Evolutionary conservation across 1,284 basidiomycete genomes (phyloP).

Genomic region (Microbotryum silenes-acaulis): DNA sequence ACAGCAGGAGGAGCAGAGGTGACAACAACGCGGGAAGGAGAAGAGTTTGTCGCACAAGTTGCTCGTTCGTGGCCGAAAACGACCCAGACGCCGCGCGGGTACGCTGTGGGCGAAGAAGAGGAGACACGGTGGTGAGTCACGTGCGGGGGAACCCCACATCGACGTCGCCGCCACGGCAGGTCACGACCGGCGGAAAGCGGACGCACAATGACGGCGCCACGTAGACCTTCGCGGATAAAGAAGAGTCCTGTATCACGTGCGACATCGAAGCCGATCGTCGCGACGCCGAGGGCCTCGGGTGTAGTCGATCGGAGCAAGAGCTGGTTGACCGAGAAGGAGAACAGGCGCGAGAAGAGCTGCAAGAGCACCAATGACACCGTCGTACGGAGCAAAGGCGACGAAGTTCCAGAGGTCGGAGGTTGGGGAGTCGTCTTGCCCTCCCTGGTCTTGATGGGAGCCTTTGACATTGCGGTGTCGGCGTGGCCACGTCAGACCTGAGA

Average conservation of each 20-base stretch:
- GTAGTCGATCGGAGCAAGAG: conserved; percentile 72
- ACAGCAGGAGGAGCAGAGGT: conserved; percentile 45
- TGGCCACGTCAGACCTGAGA: no score
- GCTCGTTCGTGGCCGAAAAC: conserved; percentile 32
- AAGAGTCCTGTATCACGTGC: conserved; percentile 84
- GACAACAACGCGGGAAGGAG: conserved; percentile 53
- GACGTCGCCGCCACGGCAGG: no score
- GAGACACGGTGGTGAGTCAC: neutral
- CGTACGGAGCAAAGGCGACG: conserved; percentile 1
- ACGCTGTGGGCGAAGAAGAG: neutral
- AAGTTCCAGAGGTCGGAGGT: no score
- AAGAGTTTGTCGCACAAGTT: conserved; percentile 41
- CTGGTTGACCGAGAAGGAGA: conserved; percentile 86
- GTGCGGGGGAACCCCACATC: neutral
- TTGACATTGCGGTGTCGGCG: no score
- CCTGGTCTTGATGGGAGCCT: no score
- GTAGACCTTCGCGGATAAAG: conserved; percentile 80
- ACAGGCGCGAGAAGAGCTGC: conserved; percentile 70
- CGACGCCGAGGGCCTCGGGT: conserved; percentile 77
- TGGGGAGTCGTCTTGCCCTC: no score
- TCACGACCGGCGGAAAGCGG: neutral
- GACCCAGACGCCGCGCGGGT: neutral
- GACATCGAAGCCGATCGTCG: conserved; percentile 76
- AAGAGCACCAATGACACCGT: conserved; percentile 71
- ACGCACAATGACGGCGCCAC: conserved; percentile 60